Evolutionary conservation across 352 stramenopile species (phyloP), one percentile per base, ranked within the genome.

Genomic region (Globisporangium radiosum): DNA sequence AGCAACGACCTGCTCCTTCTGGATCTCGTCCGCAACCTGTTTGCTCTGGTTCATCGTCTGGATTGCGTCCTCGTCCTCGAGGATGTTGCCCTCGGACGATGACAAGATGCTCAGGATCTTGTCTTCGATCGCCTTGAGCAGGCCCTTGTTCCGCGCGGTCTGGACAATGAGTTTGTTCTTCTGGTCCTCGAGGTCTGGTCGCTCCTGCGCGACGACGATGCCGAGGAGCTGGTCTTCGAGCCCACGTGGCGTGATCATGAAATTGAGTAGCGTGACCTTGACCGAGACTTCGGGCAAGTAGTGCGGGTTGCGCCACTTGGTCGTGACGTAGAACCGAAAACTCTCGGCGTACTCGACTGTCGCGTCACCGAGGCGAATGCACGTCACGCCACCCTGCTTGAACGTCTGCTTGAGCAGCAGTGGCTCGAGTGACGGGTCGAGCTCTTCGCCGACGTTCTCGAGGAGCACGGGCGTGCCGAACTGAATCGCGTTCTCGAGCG

Each of bases 311-410:
- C 88, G 71, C 57, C 94, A 87, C 71, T 98, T 98, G 14, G 92
- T 98, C 47, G 90, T 97, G 43, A 98, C 95, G 72, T 98, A 98
- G 60, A 98, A 97, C 0, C 92, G 82, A 56, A 98, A 98, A 48
- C 65, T 80, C 36, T 97, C 84, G 7, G 79, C 73, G 65, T 98
- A 98, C 59, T 97, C 88, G 50, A 98, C 86, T 0, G 90, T 97
- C 5, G 85, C 78, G 68, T 98, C 94, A 4, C 94, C 92, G n/a
- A 98, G 66, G 2, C 90, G 84, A 64, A 98, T 97, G 58, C 82
- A 96, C 37, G 88, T 87, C 47, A 94, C 81, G 40, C 92, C 94
- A 7, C 88, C 90, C 45, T 97, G 90, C 64, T 98, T 98, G 70
- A 98, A 98, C 7, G 94, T 95, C 59, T 97, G 88, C 52, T 97